Percentiles rank a stretch among this genome's conserved stretches.
phyloP scores from a whole-genome alignment of 176 grass and related monocot genomes.

The Olyra latifolia region DNA sequence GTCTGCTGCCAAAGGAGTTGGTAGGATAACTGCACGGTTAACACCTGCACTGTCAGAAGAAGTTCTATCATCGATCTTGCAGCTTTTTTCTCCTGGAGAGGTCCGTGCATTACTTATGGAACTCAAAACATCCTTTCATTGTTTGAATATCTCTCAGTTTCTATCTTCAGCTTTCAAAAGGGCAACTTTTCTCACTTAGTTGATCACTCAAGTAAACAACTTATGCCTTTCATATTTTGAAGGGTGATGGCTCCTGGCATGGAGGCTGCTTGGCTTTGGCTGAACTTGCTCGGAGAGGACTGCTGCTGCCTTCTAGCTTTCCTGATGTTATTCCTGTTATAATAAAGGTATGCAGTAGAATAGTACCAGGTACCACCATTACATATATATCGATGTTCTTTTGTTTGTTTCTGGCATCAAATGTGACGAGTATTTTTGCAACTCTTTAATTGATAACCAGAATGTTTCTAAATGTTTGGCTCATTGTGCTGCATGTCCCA shows the following conservation, averaged over 20 bases:
- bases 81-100: slow-evolving; percentile 91
- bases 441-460: slow-evolving; percentile 1
- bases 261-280: slow-evolving; percentile 98
- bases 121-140: slow-evolving; percentile 15
- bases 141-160: slow-evolving; percentile 8
- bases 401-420: neutral
- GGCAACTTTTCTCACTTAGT: slow-evolving; percentile 28
- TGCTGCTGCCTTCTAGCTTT: slow-evolving; percentile 84
- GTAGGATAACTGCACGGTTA: slow-evolving; percentile 92
- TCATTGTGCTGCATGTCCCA: neutral
- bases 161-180: slow-evolving; percentile 14
- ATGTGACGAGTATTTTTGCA: neutral
- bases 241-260: slow-evolving; percentile 97
- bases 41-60: slow-evolving; percentile 85
- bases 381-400: neutral
- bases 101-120: slow-evolving; percentile 43
- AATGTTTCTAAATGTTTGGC: neutral
- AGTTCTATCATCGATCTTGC: slow-evolving; percentile 85
- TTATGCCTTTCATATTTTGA: slow-evolving; percentile 33
- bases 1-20: slow-evolving; percentile 97
- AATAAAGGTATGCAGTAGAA: slow-evolving; percentile 53
- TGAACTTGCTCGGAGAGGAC: slow-evolving; percentile 87
- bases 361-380: neutral
- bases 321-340: slow-evolving; percentile 86
- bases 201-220: slow-evolving; percentile 14